Percentiles rank a stretch among this genome's conserved stretches.
phyloP scores from a whole-genome alignment of 2,329 filamentous ascomycete species.

The Massarina eburnea region DNA sequence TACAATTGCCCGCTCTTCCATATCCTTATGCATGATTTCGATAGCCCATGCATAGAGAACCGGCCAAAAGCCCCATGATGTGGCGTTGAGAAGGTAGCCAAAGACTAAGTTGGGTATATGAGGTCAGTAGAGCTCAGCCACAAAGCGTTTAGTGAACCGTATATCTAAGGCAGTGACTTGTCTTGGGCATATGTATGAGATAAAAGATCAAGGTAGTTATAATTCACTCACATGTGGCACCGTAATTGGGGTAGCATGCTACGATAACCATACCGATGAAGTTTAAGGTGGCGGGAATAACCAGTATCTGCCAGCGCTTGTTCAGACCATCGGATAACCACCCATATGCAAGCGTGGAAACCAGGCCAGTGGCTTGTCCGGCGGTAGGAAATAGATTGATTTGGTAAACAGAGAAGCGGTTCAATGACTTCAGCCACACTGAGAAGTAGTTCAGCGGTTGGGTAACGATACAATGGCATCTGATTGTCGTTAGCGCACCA shows the following conservation, averaged over 20 bases:
- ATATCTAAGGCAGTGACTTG: no score
- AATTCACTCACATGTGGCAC: no score
- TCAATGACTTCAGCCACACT: slow-evolving; percentile 13
- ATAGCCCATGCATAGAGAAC: slow-evolving; percentile 46
- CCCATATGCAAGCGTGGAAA: slow-evolving; percentile 11
- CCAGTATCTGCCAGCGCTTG: slow-evolving; percentile 13
- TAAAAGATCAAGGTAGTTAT: no score
- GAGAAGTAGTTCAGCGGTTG: slow-evolving; percentile 17
- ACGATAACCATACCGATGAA: slow-evolving; percentile 16
- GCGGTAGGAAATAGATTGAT: slow-evolving; percentile 18
- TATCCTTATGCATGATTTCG: slow-evolving; percentile 46
- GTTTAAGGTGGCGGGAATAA: slow-evolving; percentile 15
- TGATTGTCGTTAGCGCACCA: background rate
- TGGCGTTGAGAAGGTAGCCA: slow-evolving; percentile 18
- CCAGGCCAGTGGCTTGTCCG: slow-evolving; percentile 12
- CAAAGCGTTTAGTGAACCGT: no score
- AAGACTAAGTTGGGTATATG: no score
- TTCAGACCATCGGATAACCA: slow-evolving; percentile 14
- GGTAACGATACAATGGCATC: slow-evolving; percentile 12
- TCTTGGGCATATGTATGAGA: no score
- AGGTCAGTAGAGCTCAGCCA: no score
- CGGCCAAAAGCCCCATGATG: slow-evolving; percentile 15
- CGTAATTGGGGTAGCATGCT: slow-evolving; percentile 15
- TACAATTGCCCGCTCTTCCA: slow-evolving; percentile 49
- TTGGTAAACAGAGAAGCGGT: slow-evolving; percentile 16